phyloP scores from a whole-genome alignment of 352 stramenopile genomes.

The Phytopythium mirpurense region DNA sequence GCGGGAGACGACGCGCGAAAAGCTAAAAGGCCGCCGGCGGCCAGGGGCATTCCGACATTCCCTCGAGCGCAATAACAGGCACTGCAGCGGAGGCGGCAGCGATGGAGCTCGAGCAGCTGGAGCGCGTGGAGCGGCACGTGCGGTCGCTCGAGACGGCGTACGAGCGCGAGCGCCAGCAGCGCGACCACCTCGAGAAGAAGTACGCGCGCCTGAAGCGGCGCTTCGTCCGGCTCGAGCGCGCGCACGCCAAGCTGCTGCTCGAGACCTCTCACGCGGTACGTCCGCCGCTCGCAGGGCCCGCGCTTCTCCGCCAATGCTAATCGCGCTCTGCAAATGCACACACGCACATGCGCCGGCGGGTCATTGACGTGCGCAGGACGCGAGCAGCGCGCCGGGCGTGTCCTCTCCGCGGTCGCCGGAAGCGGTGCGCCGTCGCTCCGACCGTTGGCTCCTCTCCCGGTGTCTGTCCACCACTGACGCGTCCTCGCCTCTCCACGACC shows the following conservation, averaged over 20 bases:
- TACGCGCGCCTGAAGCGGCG: constrained; percentile 63
- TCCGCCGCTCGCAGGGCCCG: too few species aligned
- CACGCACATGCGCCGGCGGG: too few species aligned
- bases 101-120: not conserved
- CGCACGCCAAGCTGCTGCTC: constrained; percentile 35
- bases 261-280: constrained; percentile 8
- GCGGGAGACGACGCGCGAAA: too few species aligned
- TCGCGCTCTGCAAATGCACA: too few species aligned
- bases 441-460: constrained; percentile 10
- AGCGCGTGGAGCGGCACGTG: constrained; percentile 22
- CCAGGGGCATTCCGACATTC: too few species aligned
- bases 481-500: too few species aligned
- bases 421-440: not conserved
- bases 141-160: constrained; percentile 41
- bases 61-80: too few species aligned
- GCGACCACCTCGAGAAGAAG: constrained; percentile 58
- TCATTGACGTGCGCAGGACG: not conserved
- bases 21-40: too few species aligned
- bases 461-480: too few species aligned
- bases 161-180: constrained; percentile 38
- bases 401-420: constrained; percentile 4
- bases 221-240: constrained; percentile 55
- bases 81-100: too few species aligned
- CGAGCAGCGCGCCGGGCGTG: not conserved
- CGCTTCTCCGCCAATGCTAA: too few species aligned